Evolutionary conservation across 1,284 basidiomycete species (phyloP), one percentile per base, ranked within the genome.

Genomic region (Athelia psychrophila): DNA sequence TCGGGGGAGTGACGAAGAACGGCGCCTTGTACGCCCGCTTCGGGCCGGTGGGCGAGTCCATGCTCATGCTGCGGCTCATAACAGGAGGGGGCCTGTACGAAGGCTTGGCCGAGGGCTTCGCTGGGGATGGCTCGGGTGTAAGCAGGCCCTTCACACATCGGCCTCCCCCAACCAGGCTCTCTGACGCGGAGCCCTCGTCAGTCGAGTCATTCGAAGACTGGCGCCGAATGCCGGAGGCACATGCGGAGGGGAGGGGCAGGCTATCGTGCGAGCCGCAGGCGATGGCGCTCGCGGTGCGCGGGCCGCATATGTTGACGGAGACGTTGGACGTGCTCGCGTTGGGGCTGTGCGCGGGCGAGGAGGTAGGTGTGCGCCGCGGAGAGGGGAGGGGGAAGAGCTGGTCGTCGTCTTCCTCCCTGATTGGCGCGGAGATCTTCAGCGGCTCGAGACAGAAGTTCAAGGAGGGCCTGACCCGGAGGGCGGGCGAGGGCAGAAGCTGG

Each of bases 331-430:
- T 59, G 2, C 74, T 75, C 5, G 60, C 57, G 50, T 63, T 64
- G 3, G 73, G 69, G 48, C 68, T 68, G 4, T 70, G 54, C 10
- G 62, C 51, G 1, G 69, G 69, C 3, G 76, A 70, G 2, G 60
- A 49, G 2, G 60, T 51, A 1, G 78, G 78, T 1, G 74, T 71
- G 6, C 78, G 73, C 50, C 73, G 68, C 16, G 78, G 80, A 5
- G 75, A 78, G 6, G 80, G 80, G 2, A 83, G 70, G 1, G 82
- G 81, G 62, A 83, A 83, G 2, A 83, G 60, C 42, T 78, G 73
- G 23, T 74, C 71, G 55, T 71, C 70, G 44, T 81, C 76, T 35
- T 79, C 79, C 55, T 80, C 79, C 44, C 73, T 70, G 33, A 74
- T 80, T 42, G 64, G 70, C 42, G 13, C 13, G 6, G 68, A 75